A percentile compares a stretch with the other conserved stretches of the same genome.
These are phyloP conservation scores for Boletellus ananas DNA, from an alignment of 768 basidiomycete genomes.

Conservation along the genomic window DNA sequence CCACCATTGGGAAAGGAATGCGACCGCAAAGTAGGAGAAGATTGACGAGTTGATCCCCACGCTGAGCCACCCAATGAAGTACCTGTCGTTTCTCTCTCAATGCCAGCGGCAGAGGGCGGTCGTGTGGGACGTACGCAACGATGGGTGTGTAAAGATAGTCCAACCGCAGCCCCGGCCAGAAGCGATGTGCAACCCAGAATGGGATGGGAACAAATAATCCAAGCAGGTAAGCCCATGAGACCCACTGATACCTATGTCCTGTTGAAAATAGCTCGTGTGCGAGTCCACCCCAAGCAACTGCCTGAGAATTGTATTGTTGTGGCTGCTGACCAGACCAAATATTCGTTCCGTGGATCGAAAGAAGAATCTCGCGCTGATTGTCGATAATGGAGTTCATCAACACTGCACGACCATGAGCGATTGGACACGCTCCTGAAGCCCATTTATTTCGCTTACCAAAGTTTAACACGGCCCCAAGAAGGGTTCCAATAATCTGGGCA, in stretches of 20 bases:
- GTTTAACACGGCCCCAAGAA: conserved; percentile 49
- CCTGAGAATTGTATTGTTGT: conserved; percentile 31
- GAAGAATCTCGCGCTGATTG: conserved; percentile 45
- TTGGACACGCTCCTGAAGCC: neutral
- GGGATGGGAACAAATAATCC: conserved; percentile 37
- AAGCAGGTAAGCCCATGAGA: conserved; percentile 35
- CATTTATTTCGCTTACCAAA: conserved; percentile 32
- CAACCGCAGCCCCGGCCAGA: conserved; percentile 31
- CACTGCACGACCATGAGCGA: conserved; percentile 33
- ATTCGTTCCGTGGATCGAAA: conserved; percentile 51
- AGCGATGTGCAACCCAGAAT: conserved; percentile 38
- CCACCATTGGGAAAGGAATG: conserved; percentile 38
- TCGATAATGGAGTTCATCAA: conserved; percentile 59
- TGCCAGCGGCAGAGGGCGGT: neutral
- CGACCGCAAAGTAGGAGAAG: conserved; percentile 17
- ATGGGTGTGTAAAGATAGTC: conserved; percentile 31
- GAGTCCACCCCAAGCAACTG: conserved; percentile 40
- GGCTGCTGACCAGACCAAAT: conserved; percentile 32
- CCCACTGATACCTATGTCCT: conserved; percentile 35
- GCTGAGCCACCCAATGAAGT: conserved; percentile 14
- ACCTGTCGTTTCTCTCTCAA: neutral
- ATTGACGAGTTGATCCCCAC: conserved; percentile 29
- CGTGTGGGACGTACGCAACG: conserved; percentile 16
- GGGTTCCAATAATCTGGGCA: conserved; percentile 54
- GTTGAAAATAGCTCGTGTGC: conserved; percentile 32